phyloP scores from a whole-genome alignment of 768 basidiomycete genomes.

The Tylopilus vinaceipallidus region DNA sequence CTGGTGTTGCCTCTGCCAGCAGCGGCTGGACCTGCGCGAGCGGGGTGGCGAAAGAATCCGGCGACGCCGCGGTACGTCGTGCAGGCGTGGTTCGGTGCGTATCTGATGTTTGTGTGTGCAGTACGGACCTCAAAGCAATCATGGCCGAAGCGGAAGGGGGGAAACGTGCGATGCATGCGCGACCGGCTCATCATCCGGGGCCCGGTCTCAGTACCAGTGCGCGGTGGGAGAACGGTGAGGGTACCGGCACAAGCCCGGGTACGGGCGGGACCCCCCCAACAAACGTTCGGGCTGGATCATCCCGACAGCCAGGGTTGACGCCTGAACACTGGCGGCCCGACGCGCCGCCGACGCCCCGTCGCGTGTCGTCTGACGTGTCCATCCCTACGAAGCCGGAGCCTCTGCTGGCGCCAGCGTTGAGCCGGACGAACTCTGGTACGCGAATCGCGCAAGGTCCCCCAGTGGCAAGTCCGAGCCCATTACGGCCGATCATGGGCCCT shows the following conservation, averaged over 20 bases:
- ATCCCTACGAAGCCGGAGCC: conserved; percentile 6
- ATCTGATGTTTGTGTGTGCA: conserved; percentile 33
- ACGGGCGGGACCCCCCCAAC: not conserved
- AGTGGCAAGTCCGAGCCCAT: conserved; percentile 19
- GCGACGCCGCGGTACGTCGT: conserved; percentile 50
- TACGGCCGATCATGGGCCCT: conserved; percentile 50
- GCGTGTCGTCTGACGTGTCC: conserved; percentile 6
- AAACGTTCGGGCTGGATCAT: not conserved
- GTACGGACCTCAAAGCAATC: conserved; percentile 80
- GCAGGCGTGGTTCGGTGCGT: conserved; percentile 11
- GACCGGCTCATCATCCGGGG: conserved; percentile 1
- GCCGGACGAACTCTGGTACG: conserved; percentile 4
- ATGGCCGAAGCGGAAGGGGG: conserved; percentile 72
- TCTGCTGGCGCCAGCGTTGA: not conserved
- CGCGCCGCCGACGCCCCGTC: conserved; percentile 6
- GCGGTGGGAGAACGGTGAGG: not conserved
- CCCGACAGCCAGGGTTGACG: not conserved
- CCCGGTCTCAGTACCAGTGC: not conserved
- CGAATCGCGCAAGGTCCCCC: conserved; percentile 21
- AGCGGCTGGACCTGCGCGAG: conserved; percentile 12
- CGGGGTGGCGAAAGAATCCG: conserved; percentile 47
- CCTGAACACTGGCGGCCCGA: conserved; percentile 8
- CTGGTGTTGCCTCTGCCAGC: not conserved
- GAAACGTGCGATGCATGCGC: conserved; percentile 12
- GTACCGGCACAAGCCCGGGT: not conserved